Base-by-base conservation (phyloP, 2,329 filamentous ascomycete species). In the Aspergillus aculeatinus region DNA sequence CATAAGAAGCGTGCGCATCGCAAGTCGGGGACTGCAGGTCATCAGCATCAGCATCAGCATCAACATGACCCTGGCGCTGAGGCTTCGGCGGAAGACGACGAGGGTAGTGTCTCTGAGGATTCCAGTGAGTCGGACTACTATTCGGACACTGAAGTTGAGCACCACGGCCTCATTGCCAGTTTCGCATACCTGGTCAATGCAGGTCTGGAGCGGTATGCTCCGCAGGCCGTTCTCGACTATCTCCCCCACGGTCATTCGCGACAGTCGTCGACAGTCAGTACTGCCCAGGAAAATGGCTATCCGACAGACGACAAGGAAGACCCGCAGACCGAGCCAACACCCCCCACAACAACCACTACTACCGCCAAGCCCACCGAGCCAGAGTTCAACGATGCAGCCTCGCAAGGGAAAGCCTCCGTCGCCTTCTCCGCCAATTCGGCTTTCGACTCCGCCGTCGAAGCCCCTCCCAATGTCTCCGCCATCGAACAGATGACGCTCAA, bases 161-260 rank as follows among this genome's bases (percentile, higher is more conserved):
- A 72, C 23, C 69, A 76, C 53, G 73, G 72, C 5, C 62, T 78
- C 27, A 72, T 78, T 50, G 71, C 74, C 25, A 77, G 71, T 52
- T 69, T 78, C 39, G 67, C 72, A 1, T 70, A 70, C 55, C 60
- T 75, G 42, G 67, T 79, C 39, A 73, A 73, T 21, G 69, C 75
- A 74, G 67, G 77, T 66, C 25, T 86, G 71, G 83, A 83, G 76
- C 69, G 81, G 72, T 68, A 79, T 71, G 72, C 85, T 74, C 76
- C 83, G 72, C 76, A 82, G 78, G 72, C 77, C 66, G 58, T 85
- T 72, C 33, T 81, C 67, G 63, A 81, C 75, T 77, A 81, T 72
- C 69, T 87, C 77, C 74, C 75, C 4, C 66, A 67, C 12, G 39
- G 39, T 19, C 67, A 71, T 35, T 59, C 65, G 39, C 60, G 54